These are phyloP conservation scores for Phytophthora boehmeriae DNA, from an alignment of 352 stramenopile genomes.

Conservation along the genomic window DNA sequence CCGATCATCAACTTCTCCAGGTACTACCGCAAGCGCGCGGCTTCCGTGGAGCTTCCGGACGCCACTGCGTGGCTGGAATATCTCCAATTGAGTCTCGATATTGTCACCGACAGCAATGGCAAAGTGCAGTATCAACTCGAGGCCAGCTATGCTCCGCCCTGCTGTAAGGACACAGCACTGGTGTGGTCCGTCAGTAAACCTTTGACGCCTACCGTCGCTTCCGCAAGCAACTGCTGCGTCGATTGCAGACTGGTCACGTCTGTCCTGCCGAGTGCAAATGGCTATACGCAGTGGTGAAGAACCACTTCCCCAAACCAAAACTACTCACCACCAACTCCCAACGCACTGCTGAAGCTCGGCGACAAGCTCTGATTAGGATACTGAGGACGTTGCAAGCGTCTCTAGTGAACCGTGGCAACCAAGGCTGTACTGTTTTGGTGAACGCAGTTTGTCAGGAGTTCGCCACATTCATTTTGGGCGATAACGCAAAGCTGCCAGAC, in stretches of 20 bases:
- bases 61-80: constrained; percentile 41
- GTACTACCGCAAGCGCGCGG: constrained; percentile 30
- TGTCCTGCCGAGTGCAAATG: constrained; percentile 39
- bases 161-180: constrained; percentile 20
- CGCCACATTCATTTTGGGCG: constrained; percentile 30
- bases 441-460: constrained; percentile 34
- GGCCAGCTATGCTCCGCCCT: constrained; percentile 29
- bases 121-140: constrained; percentile 31
- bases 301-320: constrained; percentile 42
- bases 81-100: constrained; percentile 26
- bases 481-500: constrained; percentile 22
- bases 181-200: constrained; percentile 31
- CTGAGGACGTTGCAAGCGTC: constrained; percentile 33
- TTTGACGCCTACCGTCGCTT: constrained; percentile 56
- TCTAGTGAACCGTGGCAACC: constrained; percentile 41
- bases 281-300: constrained; percentile 41
- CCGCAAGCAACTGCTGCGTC: constrained; percentile 34
- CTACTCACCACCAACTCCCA: constrained; percentile 32
- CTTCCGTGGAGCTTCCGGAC: constrained; percentile 35
- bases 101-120: constrained; percentile 2
- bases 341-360: constrained; percentile 25
- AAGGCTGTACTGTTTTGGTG: constrained; percentile 33
- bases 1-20: constrained; percentile 37
- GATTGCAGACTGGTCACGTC: constrained; percentile 27
- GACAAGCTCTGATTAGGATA: constrained; percentile 33